phyloP scores from a whole-genome alignment of 1,139 yeast genomes.

The Yamadazyma mexicana region DNA sequence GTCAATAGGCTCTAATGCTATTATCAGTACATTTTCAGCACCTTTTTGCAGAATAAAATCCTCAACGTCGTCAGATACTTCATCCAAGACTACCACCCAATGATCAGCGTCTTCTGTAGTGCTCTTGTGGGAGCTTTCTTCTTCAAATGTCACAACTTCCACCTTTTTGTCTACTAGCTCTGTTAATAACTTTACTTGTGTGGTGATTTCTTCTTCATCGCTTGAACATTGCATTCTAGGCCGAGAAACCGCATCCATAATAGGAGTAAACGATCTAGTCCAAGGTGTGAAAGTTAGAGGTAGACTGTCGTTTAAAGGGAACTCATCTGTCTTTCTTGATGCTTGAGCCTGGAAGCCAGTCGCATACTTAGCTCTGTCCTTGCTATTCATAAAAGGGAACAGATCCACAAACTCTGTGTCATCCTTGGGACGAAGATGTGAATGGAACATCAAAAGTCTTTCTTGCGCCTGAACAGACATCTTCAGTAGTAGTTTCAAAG shows the following conservation, averaged over 20 bases:
- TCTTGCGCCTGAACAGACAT: conserved; percentile 8
- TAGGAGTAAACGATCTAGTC: too few species aligned
- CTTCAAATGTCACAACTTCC: neutral
- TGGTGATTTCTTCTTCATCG: neutral
- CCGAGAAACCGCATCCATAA: too few species aligned
- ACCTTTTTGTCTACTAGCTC: neutral
- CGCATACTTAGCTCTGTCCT: conserved; percentile 6
- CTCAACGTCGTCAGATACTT: neutral
- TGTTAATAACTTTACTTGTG: neutral
- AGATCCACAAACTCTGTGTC: conserved; percentile 8
- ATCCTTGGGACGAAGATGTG: conserved; percentile 7
- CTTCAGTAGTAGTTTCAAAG: neutral
- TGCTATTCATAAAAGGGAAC: conserved; percentile 8
- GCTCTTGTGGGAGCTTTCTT: neutral
- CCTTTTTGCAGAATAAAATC: conserved; percentile 2
- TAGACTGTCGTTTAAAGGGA: conserved; percentile 8
- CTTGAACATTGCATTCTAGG: too few species aligned
- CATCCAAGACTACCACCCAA: conserved; percentile 3
- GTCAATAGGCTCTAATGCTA: conserved; percentile 2
- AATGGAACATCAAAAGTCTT: conserved; percentile 8
- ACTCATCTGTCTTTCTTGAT: neutral
- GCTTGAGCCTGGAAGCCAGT: conserved; percentile 5
- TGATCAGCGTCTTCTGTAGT: conserved; percentile 3
- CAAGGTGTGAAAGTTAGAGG: neutral
- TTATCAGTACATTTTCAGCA: conserved; percentile 1